phyloP scores from a whole-genome alignment of 73 alveolate genomes.

The Blepharisma japonicum region DNA sequence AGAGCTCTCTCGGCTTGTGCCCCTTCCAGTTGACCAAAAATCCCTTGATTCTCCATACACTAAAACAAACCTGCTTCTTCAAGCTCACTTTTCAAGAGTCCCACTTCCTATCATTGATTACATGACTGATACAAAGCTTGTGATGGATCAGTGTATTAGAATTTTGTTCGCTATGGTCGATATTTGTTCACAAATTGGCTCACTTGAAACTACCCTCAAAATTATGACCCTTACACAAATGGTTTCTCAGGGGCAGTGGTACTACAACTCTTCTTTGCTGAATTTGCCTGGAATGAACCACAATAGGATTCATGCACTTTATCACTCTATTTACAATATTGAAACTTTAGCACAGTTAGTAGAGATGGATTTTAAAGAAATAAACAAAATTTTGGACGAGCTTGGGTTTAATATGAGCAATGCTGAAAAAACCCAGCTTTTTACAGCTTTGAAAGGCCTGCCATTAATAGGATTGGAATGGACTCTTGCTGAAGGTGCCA shows the following conservation, averaged over 20 bases:
- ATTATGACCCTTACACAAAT: conserved; percentile 74
- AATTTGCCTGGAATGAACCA: conserved; percentile 58
- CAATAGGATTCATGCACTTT: not conserved
- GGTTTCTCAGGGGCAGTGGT: conserved; percentile 91
- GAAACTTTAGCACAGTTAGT: not conserved
- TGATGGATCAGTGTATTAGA: conserved; percentile 91
- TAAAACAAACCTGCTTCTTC: conserved; percentile 87
- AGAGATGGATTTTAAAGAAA: conserved; percentile 52
- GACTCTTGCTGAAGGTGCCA: conserved; percentile 63
- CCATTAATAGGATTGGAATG: conserved; percentile 68
- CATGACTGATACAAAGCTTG: conserved; percentile 93
- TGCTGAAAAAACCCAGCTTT: conserved; percentile 50
- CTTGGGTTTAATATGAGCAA: conserved; percentile 43
- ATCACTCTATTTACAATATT: not conserved
- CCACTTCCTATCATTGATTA: conserved; percentile 97
- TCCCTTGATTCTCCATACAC: conserved; percentile 84
- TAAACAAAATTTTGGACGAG: conserved; percentile 53
- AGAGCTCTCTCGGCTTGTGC: conserved; percentile 87
- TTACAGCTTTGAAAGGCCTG: conserved; percentile 46
- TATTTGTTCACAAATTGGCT: conserved; percentile 75
- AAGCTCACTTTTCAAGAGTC: conserved; percentile 91
- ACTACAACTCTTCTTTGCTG: conserved; percentile 70
- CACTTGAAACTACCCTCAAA: conserved; percentile 75
- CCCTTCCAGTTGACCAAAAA: conserved; percentile 75
- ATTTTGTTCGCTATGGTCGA: conserved; percentile 94